These are phyloP conservation scores for Pseudoneurospora amorphoporcata DNA, from an alignment of 495 filamentous ascomycete genomes.

Conservation along the genomic window DNA sequence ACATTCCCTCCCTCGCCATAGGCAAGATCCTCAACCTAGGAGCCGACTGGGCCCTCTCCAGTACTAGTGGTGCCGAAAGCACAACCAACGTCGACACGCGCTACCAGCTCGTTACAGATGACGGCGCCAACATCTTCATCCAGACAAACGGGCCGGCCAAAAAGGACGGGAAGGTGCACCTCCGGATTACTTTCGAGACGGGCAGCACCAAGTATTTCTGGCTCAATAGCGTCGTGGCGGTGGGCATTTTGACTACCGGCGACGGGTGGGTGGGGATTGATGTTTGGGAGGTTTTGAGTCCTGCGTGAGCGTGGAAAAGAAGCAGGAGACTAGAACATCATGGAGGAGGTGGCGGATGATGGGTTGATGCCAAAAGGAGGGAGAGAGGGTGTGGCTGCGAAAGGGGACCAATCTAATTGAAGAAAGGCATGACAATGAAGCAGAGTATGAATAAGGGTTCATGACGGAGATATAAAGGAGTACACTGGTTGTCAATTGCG, in stretches of 20 bases:
- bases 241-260: conserved; percentile 11
- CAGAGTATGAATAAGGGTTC: too few species aligned
- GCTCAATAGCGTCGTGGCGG: conserved; percentile 19
- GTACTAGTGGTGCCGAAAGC: conserved; percentile 5
- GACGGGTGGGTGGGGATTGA: conserved; percentile 11
- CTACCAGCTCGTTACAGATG: conserved; percentile 19
- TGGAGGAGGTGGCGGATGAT: too few species aligned
- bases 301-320: neutral
- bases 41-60: conserved; percentile 20
- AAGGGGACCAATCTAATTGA: too few species aligned
- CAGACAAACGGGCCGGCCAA: conserved; percentile 18
- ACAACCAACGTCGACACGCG: conserved; percentile 20
- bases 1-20: neutral
- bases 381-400: too few species aligned
- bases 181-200: conserved; percentile 18
- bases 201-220: conserved; percentile 18
- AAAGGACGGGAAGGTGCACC: conserved; percentile 15
- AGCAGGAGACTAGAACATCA: too few species aligned
- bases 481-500: too few species aligned
- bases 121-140: conserved; percentile 22
- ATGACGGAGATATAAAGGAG: too few species aligned
- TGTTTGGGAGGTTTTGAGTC: conserved; percentile 17
- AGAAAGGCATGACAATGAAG: too few species aligned
- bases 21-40: conserved; percentile 21
- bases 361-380: too few species aligned